Conservation (phyloP, 2,329 filamentous ascomycete species). For the Trichoderma koningiopsis region DNA sequence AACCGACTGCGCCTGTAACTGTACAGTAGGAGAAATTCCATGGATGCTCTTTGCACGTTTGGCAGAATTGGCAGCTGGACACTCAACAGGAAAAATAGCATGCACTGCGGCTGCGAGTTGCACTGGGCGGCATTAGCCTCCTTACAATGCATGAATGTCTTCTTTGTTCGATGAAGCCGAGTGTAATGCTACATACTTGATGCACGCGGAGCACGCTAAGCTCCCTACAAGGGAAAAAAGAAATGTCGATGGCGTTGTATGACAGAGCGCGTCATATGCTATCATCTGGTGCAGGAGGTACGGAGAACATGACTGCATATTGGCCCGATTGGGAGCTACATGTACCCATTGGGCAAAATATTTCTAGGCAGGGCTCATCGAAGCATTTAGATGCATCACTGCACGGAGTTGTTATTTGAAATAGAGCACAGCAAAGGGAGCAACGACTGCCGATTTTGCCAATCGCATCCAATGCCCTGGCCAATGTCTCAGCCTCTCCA, state of each 20-base stretch:
- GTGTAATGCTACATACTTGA: not conserved
- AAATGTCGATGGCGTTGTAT: not conserved
- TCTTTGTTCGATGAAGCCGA: not conserved
- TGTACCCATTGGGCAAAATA: not conserved
- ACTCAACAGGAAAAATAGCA: not conserved
- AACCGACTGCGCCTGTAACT: slow-evolving; percentile 12
- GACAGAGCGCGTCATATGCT: not conserved
- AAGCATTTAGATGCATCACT: not conserved
- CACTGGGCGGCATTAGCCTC: not conserved
- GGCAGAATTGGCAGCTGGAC: not conserved
- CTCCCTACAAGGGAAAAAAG: not conserved
- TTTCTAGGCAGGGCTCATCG: not conserved
- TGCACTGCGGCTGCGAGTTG: not conserved
- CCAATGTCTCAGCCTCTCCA: slow-evolving; percentile 22
- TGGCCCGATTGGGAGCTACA: not conserved
- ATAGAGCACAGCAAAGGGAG: not conserved
- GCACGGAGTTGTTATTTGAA: not conserved
- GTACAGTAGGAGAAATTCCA: not conserved
- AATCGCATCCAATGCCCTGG: not conserved
- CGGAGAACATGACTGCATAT: not conserved
- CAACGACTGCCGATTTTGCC: not conserved
- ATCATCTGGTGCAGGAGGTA: not conserved
- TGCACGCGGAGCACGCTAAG: not conserved
- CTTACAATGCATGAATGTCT: not conserved
- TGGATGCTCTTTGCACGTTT: not conserved